These are phyloP conservation scores for Trichoderma gracile DNA, from an alignment of 2,329 filamentous ascomycete genomes.

Conservation along the genomic window DNA sequence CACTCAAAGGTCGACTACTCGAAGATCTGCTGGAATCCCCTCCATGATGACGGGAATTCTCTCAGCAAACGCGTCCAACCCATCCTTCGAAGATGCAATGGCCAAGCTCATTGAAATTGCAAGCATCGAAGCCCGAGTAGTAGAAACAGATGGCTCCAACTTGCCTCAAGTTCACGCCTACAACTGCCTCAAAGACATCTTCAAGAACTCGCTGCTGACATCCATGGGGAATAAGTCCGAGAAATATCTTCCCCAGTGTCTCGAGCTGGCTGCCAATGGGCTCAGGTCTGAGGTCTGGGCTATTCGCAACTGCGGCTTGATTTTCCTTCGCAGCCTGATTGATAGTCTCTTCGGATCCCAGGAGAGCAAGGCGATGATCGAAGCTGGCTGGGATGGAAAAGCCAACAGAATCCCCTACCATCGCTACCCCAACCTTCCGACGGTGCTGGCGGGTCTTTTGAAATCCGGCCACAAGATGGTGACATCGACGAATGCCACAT, in stretches of 20 bases:
- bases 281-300: slow-evolving; percentile 86
- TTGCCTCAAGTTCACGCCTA: slow-evolving; percentile 91
- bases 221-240: slow-evolving; percentile 73
- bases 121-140: slow-evolving; percentile 51
- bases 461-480: slow-evolving; percentile 51
- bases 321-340: slow-evolving; percentile 83
- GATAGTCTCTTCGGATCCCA: slow-evolving; percentile 75
- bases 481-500: slow-evolving; percentile 39
- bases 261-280: slow-evolving; percentile 78
- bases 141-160: slow-evolving; percentile 62
- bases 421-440: slow-evolving; percentile 65
- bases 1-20: slow-evolving; percentile 76
- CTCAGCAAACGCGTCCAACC: slow-evolving; percentile 59
- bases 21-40: slow-evolving; percentile 89
- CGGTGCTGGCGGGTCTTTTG: slow-evolving; percentile 64
- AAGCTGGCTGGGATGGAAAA: slow-evolving; percentile 63
- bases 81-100: slow-evolving; percentile 67
- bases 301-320: slow-evolving; percentile 87
- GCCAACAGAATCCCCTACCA: slow-evolving; percentile 68
- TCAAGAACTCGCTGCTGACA: slow-evolving; percentile 77
- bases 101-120: slow-evolving; percentile 62
- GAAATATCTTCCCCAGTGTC: slow-evolving; percentile 67
- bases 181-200: slow-evolving; percentile 90
- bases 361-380: slow-evolving; percentile 65
- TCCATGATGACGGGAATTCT: slow-evolving; percentile 82